Evolutionary conservation across 140 eudicot species (phyloP).

Genomic region (Senecio squalidus): DNA sequence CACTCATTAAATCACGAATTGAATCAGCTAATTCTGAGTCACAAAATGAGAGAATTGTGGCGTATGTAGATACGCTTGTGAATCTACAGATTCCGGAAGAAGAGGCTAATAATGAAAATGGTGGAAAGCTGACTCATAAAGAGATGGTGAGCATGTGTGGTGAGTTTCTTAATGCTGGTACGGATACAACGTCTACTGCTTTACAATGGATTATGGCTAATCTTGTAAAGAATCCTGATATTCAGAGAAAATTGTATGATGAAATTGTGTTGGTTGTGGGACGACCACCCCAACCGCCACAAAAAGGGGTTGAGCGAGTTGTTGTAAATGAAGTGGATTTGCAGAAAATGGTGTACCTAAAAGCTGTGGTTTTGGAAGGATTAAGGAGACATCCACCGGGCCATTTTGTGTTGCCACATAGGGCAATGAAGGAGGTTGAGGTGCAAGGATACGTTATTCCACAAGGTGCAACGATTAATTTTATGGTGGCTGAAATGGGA

Average conservation of each 20-base stretch:
- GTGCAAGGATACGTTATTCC: conserved; percentile 49
- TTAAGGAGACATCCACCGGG: conserved; percentile 20
- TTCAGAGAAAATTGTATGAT: conserved; percentile 44
- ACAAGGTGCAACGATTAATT: conserved; percentile 36
- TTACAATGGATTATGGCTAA: conserved; percentile 58
- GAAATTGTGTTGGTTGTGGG: conserved; percentile 36
- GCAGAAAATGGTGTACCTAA: conserved; percentile 40
- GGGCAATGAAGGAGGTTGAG: conserved; percentile 15
- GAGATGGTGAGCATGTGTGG: conserved; percentile 37
- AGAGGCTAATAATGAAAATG: neutral
- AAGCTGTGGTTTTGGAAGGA: conserved; percentile 25
- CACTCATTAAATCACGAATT: conserved; percentile 28
- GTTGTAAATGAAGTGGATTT: conserved; percentile 42
- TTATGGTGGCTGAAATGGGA: conserved; percentile 62
- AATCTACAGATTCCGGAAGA: conserved; percentile 13
- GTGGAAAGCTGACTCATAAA: conserved; percentile 26
- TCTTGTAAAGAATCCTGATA: conserved; percentile 20
- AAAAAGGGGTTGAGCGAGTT: neutral
- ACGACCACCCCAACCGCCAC: neutral
- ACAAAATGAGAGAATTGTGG: neutral
- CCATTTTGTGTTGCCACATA: conserved; percentile 17
- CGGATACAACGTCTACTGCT: conserved; percentile 49
- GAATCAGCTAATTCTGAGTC: neutral
- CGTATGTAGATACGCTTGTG: conserved; percentile 21
- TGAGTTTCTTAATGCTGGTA: conserved; percentile 39